These are phyloP conservation scores for Aspergillus calidoustus DNA, from an alignment of 2,329 filamentous ascomycete species.

Conservation along the genomic window DNA sequence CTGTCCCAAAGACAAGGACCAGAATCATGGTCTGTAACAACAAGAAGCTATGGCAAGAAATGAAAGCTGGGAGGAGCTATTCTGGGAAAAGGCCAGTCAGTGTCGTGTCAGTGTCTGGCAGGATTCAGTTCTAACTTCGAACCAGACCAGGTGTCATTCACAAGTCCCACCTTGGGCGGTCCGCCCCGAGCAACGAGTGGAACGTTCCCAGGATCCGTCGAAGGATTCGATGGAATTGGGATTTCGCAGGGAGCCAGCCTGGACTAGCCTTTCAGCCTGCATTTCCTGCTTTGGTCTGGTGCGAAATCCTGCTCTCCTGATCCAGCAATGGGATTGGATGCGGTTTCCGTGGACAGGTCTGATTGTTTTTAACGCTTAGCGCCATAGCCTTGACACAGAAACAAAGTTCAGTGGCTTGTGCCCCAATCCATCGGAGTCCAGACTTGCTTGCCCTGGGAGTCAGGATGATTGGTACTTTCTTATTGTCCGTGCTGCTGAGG, in stretches of 20 bases:
- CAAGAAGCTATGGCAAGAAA: neutral
- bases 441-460: neutral
- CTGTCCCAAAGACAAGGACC: neutral
- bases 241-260: neutral
- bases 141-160: neutral
- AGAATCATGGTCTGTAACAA: neutral
- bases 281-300: neutral
- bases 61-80: neutral
- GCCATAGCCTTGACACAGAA: neutral
- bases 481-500: conserved; percentile 2
- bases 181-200: conserved; percentile 7
- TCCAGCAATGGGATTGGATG: neutral
- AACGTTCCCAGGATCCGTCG: neutral
- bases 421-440: neutral
- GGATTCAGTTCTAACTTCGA: neutral
- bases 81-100: neutral
- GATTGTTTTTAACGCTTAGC: neutral
- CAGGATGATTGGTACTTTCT: conserved; percentile 2
- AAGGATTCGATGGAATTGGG: neutral
- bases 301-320: neutral
- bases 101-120: neutral
- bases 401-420: neutral
- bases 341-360: neutral
- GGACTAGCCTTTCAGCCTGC: neutral
- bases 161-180: conserved; percentile 8